Percentiles rank a stretch among this genome's conserved stretches.
These are phyloP conservation scores for Conticribra guillardii DNA, from an alignment of 108 stramenopile genomes.

Conservation along the genomic window DNA sequence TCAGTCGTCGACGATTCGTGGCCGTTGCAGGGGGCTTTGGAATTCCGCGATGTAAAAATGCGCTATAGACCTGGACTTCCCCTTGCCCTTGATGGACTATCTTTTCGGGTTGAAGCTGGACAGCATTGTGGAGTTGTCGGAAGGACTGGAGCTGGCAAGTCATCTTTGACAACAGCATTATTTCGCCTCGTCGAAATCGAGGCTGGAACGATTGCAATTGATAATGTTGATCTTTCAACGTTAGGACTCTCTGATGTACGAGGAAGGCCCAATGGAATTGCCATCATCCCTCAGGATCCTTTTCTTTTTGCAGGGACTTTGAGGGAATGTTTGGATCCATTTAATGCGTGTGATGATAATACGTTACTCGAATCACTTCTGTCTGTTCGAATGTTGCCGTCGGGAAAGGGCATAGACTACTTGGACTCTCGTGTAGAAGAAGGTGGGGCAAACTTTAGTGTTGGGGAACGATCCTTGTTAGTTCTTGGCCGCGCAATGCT, in stretches of 20 bases:
- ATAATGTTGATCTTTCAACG: slow-evolving; percentile 76
- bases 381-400: slow-evolving; percentile 59
- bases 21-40: slow-evolving; percentile 68
- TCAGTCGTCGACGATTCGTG: slow-evolving; percentile 54
- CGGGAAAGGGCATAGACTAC: slow-evolving; percentile 23
- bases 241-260: slow-evolving; percentile 82
- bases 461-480: slow-evolving; percentile 92
- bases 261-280: slow-evolving; percentile 68
- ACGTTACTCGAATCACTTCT: slow-evolving; percentile 80
- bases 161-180: slow-evolving; percentile 62
- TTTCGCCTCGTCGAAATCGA: slow-evolving; percentile 89
- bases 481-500: slow-evolving; percentile 91
- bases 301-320: slow-evolving; percentile 92
- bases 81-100: slow-evolving; percentile 72
- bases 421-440: slow-evolving; percentile 74
- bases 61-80: slow-evolving; percentile 78
- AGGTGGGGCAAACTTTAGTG: slow-evolving; percentile 85
- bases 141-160: slow-evolving; percentile 76
- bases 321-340: slow-evolving; percentile 93
- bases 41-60: slow-evolving; percentile 73
- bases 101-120: slow-evolving; percentile 72
- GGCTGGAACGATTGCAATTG: slow-evolving; percentile 74
- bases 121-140: slow-evolving; percentile 79
- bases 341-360: slow-evolving; percentile 64
- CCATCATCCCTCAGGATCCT: slow-evolving; percentile 97